Percentiles rank a stretch among this genome's conserved stretches.
Evolutionary conservation across 164 flowering plant species (phyloP).

Genomic region (Magnolia kwangsiensis): DNA sequence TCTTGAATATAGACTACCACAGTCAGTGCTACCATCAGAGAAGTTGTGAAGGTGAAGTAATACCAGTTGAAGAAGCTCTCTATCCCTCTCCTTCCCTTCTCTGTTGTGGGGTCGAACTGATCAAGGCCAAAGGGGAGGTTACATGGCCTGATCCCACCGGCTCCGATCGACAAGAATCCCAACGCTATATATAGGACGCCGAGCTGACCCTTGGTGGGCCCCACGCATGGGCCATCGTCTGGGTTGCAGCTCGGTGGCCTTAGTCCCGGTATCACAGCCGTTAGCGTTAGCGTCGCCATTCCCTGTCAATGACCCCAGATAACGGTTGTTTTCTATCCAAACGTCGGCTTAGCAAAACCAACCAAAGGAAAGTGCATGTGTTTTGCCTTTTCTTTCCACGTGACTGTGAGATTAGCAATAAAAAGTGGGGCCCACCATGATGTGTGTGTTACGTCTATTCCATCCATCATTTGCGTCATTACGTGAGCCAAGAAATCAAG

Average conservation of each 20-base stretch:
- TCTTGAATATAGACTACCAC: constrained; percentile 71
- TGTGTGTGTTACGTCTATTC: no score
- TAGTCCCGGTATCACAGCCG: constrained; percentile 45
- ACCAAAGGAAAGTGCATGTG: no score
- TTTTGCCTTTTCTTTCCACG: no score
- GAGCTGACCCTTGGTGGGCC: constrained; percentile 40
- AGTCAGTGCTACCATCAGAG: constrained; percentile 52
- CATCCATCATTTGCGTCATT: no score
- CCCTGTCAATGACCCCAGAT: constrained; percentile 40
- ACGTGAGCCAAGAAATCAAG: no score
- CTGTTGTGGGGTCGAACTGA: constrained; percentile 69
- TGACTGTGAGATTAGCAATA: no score
- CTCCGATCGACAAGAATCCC: constrained; percentile 45
- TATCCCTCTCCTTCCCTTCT: constrained; percentile 61
- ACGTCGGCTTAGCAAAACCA: no score
- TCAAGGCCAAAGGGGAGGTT: constrained; percentile 82
- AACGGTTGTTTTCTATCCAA: no score
- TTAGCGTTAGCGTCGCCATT: constrained; percentile 48
- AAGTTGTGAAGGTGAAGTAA: constrained; percentile 60
- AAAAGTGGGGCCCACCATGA: no score
- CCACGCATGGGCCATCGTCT: constrained; percentile 24
- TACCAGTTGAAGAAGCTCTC: constrained; percentile 93
- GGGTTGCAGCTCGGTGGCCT: constrained; percentile 45
- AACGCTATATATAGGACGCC: constrained; percentile 38
- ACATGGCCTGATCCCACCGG: constrained; percentile 80